These are phyloP conservation scores for Sphagnurus paluster DNA, from an alignment of 1,284 basidiomycete species.

Conservation along the genomic window DNA sequence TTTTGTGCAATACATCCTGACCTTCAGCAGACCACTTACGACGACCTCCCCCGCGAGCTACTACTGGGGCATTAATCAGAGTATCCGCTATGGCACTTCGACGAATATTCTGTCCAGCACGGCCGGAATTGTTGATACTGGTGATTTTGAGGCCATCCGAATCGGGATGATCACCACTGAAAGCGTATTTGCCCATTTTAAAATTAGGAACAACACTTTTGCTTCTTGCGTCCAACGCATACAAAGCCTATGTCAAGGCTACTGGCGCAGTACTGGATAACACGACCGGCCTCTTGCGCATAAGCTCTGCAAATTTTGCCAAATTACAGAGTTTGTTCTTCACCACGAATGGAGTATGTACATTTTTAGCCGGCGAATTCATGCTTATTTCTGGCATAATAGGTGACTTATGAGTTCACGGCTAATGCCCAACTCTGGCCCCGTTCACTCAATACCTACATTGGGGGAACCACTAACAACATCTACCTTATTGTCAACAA, in stretches of 20 bases:
- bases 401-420: slow-evolving; percentile 48
- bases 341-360: slow-evolving; percentile 44
- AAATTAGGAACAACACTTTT: slow-evolving; percentile 42
- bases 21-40: slow-evolving; percentile 42
- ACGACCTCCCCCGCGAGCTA: slow-evolving; percentile 43
- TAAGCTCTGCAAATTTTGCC: slow-evolving; percentile 50
- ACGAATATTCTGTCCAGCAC: slow-evolving; percentile 45
- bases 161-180: too few species aligned
- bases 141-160: slow-evolving; percentile 1
- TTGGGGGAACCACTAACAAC: slow-evolving; percentile 44
- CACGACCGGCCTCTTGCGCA: slow-evolving; percentile 54
- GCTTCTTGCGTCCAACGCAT: slow-evolving; percentile 47
- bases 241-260: slow-evolving; percentile 44
- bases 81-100: slow-evolving; percentile 49
- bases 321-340: slow-evolving; percentile 58
- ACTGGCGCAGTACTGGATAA: slow-evolving; percentile 55
- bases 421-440: slow-evolving; percentile 64
- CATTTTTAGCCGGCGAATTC: background rate
- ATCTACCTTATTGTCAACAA: slow-evolving; percentile 55
- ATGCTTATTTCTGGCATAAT: background rate
- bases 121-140: slow-evolving; percentile 67
- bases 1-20: background rate
- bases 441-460: slow-evolving; percentile 46
- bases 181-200: background rate
- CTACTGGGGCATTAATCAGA: slow-evolving; percentile 67